A percentile compares a stretch with the other conserved stretches of the same genome.
Conservation (phyloP, 2,329 filamentous ascomycete species). For the Sporothrix mexicana region DNA sequence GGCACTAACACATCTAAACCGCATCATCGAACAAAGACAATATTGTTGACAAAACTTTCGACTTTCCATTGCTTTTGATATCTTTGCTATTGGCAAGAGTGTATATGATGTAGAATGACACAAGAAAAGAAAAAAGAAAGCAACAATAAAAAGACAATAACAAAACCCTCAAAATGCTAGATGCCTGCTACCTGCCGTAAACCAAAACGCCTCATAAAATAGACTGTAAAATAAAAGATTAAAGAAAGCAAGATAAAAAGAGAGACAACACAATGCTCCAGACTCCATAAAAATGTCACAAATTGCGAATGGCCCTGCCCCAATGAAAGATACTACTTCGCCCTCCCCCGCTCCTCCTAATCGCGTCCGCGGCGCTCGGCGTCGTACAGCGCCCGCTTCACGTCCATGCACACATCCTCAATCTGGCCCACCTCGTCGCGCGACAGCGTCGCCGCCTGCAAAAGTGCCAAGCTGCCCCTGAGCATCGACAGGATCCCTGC, state of each 20-base stretch:
- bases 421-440: slow-evolving; percentile 71
- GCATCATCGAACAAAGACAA: not conserved
- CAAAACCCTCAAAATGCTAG: slow-evolving; percentile 16
- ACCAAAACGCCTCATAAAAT: not conserved
- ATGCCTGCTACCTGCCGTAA: slow-evolving; percentile 12
- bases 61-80: not conserved
- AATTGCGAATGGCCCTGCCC: not conserved
- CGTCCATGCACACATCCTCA: slow-evolving; percentile 80
- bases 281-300: not conserved
- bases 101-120: slow-evolving; percentile 9
- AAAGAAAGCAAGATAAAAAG: not conserved
- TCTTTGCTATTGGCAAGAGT: slow-evolving; percentile 17
- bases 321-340: not conserved
- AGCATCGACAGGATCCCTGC: slow-evolving; percentile 61
- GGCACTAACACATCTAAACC: too few relatives aligned
- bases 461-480: slow-evolving; percentile 61
- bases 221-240: not conserved
- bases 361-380: slow-evolving; percentile 66
- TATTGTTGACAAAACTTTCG: too few relatives aligned
- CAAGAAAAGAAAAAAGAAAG: not conserved
- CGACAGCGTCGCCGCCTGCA: slow-evolving; percentile 65
- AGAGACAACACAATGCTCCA: not conserved
- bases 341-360: too few relatives aligned
- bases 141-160: not conserved
- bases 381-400: slow-evolving; percentile 74